These are phyloP conservation scores for Silene vulgaris DNA, from an alignment of 179 eudicot species.

Conservation along the genomic window DNA sequence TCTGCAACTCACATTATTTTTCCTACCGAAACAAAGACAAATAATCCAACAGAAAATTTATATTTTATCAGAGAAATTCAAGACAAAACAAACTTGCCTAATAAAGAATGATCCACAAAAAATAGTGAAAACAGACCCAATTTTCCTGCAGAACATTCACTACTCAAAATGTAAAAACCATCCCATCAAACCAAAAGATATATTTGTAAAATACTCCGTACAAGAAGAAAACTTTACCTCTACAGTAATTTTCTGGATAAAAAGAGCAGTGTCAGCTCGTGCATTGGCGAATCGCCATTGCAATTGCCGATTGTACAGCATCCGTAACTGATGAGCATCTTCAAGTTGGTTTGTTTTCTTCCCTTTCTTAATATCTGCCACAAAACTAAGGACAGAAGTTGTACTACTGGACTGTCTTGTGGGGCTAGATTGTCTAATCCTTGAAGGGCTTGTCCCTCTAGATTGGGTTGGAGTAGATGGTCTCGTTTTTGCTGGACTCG, in stretches of 20 bases:
- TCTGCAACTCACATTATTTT: neutral
- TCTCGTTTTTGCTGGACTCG: conserved; percentile 49
- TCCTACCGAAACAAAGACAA: too few species aligned
- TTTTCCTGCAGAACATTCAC: neutral
- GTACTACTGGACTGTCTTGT: conserved; percentile 52
- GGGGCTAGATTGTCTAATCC: conserved; percentile 65
- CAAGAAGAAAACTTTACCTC: conserved; percentile 46
- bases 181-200: neutral
- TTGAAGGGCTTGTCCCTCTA: conserved; percentile 69
- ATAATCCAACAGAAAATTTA: neutral
- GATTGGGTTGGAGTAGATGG: conserved; percentile 39
- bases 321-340: conserved; percentile 79
- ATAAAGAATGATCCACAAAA: neutral
- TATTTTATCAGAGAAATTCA: neutral
- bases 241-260: conserved; percentile 46
- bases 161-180: neutral
- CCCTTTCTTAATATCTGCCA: conserved; percentile 75
- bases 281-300: conserved; percentile 96
- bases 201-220: neutral
- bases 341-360: conserved; percentile 73
- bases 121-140: neutral
- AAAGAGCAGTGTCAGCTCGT: conserved; percentile 48
- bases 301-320: conserved; percentile 69
- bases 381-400: conserved; percentile 81
- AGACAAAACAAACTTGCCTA: neutral